Conservation (phyloP, 2,329 filamentous ascomycete species). For the Aureobasidium uvarum region DNA sequence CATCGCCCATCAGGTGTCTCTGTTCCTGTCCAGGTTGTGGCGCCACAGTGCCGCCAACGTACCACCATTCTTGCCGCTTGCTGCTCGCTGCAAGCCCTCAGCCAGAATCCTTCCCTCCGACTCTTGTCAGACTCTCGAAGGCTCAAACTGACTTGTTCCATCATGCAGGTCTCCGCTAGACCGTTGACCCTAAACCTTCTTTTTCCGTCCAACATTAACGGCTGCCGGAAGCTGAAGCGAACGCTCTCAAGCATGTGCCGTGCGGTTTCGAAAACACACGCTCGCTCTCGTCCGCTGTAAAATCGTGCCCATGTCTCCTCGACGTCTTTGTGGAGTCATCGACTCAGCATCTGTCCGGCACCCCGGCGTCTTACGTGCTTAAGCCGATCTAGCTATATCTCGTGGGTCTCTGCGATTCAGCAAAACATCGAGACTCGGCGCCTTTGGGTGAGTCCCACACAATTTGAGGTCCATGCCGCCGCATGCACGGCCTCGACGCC, state of each 20-base stretch:
- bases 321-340: conserved; percentile 1
- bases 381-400: neutral
- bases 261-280: neutral
- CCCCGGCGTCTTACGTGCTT: conserved; percentile 11
- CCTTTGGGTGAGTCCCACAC: conserved; percentile 1
- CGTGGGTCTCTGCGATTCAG: conserved; percentile 6
- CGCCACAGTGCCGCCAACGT: conserved; percentile 14
- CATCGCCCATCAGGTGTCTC: conserved; percentile 13
- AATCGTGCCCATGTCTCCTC: neutral
- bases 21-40: conserved; percentile 11
- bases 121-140: conserved; percentile 8
- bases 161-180: conserved; percentile 22
- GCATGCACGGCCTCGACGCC: conserved; percentile 9
- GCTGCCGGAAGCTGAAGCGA: conserved; percentile 13
- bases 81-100: conserved; percentile 12
- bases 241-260: conserved; percentile 7
- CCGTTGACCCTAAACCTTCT: conserved; percentile 24
- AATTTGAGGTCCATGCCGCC: conserved; percentile 1
- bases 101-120: neutral
- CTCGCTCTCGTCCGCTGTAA: neutral
- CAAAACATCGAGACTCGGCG: conserved; percentile 16
- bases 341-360: neutral
- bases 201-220: conserved; percentile 2
- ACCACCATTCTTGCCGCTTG: conserved; percentile 17
- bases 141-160: conserved; percentile 23